A percentile compares a stretch with the other conserved stretches of the same genome.
Conservation (phyloP, 139 green algal genomes). For the Chlorella sp. region DNA sequence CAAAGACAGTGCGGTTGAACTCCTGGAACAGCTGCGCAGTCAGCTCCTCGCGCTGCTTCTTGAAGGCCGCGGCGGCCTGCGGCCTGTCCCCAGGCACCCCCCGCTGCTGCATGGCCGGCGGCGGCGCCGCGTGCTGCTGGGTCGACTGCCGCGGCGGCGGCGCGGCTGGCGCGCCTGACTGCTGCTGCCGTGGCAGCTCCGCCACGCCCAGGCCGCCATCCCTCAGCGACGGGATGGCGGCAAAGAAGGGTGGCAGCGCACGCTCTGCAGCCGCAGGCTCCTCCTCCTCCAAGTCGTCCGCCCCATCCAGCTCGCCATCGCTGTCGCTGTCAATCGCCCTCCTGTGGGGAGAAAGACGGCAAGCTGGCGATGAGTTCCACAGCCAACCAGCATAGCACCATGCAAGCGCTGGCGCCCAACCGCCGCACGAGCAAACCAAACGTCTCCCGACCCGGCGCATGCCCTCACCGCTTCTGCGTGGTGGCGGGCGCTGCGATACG, state of each 20-base stretch:
- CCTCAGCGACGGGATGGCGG: slow-evolving; percentile 9
- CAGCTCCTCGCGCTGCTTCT: slow-evolving; percentile 36
- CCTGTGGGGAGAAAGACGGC: not conserved
- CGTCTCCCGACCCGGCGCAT: not conserved
- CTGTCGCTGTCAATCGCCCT: slow-evolving; percentile 10
- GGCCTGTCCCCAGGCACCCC: not conserved
- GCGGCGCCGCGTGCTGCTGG: not conserved
- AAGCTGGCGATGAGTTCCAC: not conserved
- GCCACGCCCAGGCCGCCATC: not conserved
- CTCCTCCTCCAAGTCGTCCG: not conserved
- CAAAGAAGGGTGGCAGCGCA: slow-evolving; percentile 19
- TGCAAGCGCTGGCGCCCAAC: not conserved
- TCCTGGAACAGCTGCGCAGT: slow-evolving; percentile 38
- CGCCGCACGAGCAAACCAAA: not conserved
- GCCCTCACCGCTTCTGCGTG: not conserved
- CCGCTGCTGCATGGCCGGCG: not conserved
- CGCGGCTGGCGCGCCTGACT: not conserved
- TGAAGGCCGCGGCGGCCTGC: slow-evolving; percentile 40
- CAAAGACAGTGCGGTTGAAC: slow-evolving; percentile 63
- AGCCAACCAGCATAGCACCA: not conserved
- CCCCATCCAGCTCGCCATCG: not conserved
- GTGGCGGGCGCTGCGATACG: slow-evolving; percentile 3
- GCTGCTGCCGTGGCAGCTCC: not conserved
- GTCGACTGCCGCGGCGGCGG: not conserved
- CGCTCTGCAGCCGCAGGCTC: not conserved